These are phyloP conservation scores for Mycena crocata DNA, from an alignment of 768 basidiomycete species.

Conservation along the genomic window DNA sequence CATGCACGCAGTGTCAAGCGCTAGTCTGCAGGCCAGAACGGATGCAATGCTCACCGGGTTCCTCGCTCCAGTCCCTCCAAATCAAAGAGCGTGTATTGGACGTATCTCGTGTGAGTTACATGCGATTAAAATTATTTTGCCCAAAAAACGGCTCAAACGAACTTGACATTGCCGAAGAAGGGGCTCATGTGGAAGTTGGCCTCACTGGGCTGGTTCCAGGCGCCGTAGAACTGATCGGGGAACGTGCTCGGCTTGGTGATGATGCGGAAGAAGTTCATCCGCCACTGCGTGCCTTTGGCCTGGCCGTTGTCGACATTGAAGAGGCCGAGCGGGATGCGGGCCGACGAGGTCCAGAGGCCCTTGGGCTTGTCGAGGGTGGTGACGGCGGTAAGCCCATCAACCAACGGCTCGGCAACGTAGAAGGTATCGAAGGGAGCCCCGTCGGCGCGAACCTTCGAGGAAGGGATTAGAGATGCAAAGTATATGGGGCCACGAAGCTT, in stretches of 20 bases:
- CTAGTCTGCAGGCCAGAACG: too few species aligned
- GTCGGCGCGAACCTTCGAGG: slow-evolving; percentile 23
- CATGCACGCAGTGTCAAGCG: too few species aligned
- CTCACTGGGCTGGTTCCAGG: slow-evolving; percentile 27
- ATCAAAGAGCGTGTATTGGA: too few species aligned
- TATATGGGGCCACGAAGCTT: background rate
- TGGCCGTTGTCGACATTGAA: slow-evolving; percentile 30
- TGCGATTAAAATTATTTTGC: too few species aligned
- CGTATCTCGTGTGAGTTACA: too few species aligned
- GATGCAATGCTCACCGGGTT: too few species aligned
- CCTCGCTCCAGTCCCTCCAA: too few species aligned
- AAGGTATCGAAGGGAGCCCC: slow-evolving; percentile 27
- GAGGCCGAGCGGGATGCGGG: slow-evolving; percentile 30
- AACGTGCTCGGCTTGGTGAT: slow-evolving; percentile 23
- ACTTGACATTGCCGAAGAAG: slow-evolving; percentile 16
- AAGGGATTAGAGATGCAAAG: background rate
- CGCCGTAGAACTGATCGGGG: slow-evolving; percentile 31
- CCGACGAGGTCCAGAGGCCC: slow-evolving; percentile 25
- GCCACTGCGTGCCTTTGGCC: slow-evolving; percentile 30
- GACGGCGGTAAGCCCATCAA: slow-evolving; percentile 28
- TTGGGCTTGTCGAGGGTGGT: slow-evolving; percentile 26
- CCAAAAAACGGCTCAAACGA: background rate
- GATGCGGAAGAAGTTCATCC: slow-evolving; percentile 35
- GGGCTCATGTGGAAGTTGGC: slow-evolving; percentile 30
- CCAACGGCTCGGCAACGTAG: slow-evolving; percentile 21